Evolutionary conservation across 768 basidiomycete genomes (phyloP).

Genomic region (Boletus speciosus): DNA sequence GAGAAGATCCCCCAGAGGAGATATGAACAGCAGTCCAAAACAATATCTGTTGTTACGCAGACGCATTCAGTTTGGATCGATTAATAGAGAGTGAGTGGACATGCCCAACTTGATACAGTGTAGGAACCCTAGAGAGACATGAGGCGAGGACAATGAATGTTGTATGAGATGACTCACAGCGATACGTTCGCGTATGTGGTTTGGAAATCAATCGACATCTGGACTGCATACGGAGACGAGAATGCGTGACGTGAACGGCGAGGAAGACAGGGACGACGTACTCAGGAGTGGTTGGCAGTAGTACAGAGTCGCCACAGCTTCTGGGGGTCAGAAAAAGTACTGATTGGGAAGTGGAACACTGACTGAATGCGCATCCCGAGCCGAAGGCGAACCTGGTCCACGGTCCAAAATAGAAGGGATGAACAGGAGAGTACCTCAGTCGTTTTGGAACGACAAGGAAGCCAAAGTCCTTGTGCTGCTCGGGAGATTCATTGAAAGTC

Average conservation of each 20-base stretch:
- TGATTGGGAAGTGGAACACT: neutral
- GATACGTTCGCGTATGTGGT: slow-evolving; percentile 32
- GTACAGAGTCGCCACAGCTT: slow-evolving; percentile 63
- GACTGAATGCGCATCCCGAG: slow-evolving; percentile 18
- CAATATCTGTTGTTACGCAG: neutral
- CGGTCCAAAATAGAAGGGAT: slow-evolving; percentile 11
- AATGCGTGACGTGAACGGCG: neutral
- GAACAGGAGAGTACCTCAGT: slow-evolving; percentile 10
- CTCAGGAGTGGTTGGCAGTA: slow-evolving; percentile 80
- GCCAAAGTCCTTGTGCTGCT: slow-evolving; percentile 11
- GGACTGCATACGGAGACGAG: slow-evolving; percentile 8
- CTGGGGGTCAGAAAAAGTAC: slow-evolving; percentile 1
- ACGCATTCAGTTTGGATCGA: neutral
- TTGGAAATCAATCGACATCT: slow-evolving; percentile 37
- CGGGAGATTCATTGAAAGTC: neutral
- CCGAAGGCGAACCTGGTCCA: slow-evolving; percentile 17
- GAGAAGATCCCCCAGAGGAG: slow-evolving; percentile 44
- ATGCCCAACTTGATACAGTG: slow-evolving; percentile 64
- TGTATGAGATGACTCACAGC: slow-evolving; percentile 12
- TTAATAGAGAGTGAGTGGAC: neutral
- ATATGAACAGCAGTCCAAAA: slow-evolving; percentile 40
- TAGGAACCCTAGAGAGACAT: slow-evolving; percentile 45
- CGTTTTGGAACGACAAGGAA: slow-evolving; percentile 11
- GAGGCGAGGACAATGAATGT: neutral
- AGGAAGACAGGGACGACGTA: slow-evolving; percentile 27